A percentile compares a stretch with the other conserved stretches of the same genome.
phyloP scores from a whole-genome alignment of 306 rosid genomes.

The Ammopiptanthus mongolicus region DNA sequence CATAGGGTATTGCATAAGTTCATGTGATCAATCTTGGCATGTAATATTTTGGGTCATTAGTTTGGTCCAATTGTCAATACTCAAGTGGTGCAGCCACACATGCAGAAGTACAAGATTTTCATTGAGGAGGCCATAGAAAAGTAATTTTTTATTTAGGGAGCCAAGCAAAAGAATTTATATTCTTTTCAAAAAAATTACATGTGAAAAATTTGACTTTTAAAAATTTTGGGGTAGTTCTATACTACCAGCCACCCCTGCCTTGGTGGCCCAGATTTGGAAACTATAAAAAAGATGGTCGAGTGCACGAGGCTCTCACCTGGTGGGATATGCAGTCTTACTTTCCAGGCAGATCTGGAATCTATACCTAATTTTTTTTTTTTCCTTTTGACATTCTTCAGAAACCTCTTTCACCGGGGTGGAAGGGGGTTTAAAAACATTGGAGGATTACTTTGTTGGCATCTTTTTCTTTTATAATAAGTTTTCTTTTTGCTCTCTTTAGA shows the following conservation, averaged over 20 bases:
- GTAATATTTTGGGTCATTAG: neutral
- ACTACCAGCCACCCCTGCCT: neutral
- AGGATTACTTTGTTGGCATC: neutral
- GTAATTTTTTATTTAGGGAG: too few species aligned
- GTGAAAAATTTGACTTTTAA: too few species aligned
- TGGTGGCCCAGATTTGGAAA: neutral
- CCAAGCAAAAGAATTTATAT: too few species aligned
- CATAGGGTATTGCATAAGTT: neutral
- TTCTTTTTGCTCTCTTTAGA: neutral
- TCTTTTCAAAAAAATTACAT: too few species aligned
- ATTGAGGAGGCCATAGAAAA: too few species aligned
- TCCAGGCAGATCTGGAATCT: too few species aligned
- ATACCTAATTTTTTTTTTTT: neutral
- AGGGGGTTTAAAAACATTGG: neutral
- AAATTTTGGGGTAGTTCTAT: too few species aligned
- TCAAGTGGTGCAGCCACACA: neutral
- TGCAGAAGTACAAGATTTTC: too few species aligned
- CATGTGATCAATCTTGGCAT: neutral
- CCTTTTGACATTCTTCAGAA: neutral
- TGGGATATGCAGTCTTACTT: too few species aligned
- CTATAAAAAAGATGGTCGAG: too few species aligned
- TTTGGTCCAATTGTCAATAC: conserved; percentile 1
- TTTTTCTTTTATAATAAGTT: neutral
- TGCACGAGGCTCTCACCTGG: too few species aligned
- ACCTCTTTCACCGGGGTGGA: neutral